A percentile compares a stretch with the other conserved stretches of the same genome.
Conservation (phyloP, 2,329 filamentous ascomycete species). For the Neospermospora avenae region DNA sequence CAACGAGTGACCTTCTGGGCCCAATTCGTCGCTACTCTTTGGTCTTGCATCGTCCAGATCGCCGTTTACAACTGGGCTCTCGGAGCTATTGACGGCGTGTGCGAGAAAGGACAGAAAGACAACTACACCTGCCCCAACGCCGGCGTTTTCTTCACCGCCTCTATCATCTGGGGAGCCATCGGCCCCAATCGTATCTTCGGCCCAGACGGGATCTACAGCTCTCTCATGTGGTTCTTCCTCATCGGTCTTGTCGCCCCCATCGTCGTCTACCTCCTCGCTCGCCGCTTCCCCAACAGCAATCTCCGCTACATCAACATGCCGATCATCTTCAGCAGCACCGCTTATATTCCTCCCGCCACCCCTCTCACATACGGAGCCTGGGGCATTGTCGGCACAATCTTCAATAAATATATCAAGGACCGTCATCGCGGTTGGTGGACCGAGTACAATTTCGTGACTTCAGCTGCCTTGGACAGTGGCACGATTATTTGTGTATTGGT, state of each 20-base stretch:
- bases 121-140: slow-evolving; percentile 50
- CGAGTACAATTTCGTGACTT: slow-evolving; percentile 60
- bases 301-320: slow-evolving; percentile 67
- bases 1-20: slow-evolving; percentile 64
- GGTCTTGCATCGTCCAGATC: slow-evolving; percentile 65
- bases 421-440: slow-evolving; percentile 71
- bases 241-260: slow-evolving; percentile 61
- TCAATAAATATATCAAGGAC: slow-evolving; percentile 37
- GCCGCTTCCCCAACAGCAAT: slow-evolving; percentile 56
- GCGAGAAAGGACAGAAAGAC: slow-evolving; percentile 50
- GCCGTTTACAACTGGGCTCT: slow-evolving; percentile 61
- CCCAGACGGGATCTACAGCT: slow-evolving; percentile 53
- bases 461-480: slow-evolving; percentile 67
- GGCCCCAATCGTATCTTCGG: slow-evolving; percentile 69
- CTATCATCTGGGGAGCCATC: slow-evolving; percentile 70
- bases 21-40: slow-evolving; percentile 63
- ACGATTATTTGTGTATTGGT: slow-evolving; percentile 64
- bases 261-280: slow-evolving; percentile 52
- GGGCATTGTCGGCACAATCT: slow-evolving; percentile 56
- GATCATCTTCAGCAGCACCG: slow-evolving; percentile 63
- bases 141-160: slow-evolving; percentile 61
- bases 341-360: slow-evolving; percentile 64
- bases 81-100: slow-evolving; percentile 60
- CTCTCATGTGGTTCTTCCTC: slow-evolving; percentile 69
- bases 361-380: slow-evolving; percentile 56